Conservation (phyloP, 208 protist genomes). For the Trypanosoma mega region DNA sequence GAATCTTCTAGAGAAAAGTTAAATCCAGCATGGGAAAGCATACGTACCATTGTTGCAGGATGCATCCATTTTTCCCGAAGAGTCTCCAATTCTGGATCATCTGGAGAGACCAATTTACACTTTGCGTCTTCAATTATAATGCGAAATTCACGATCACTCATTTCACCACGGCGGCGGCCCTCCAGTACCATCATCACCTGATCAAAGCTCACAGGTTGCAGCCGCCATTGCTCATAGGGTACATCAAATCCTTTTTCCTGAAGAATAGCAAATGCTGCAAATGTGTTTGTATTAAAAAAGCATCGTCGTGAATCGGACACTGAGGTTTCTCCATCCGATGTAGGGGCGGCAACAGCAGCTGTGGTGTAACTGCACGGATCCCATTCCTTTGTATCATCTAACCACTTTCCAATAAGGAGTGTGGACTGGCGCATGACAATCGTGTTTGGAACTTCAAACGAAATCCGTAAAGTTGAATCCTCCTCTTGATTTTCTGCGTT, state of each 20-base stretch:
- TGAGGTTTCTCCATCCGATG: conserved; percentile 29
- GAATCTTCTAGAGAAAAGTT: conserved; percentile 83
- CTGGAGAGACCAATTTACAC: conserved; percentile 79
- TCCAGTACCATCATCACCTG: conserved; percentile 77
- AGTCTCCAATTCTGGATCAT: conserved; percentile 67
- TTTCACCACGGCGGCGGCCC: conserved; percentile 69
- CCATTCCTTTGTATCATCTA: conserved; percentile 60
- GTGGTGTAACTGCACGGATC: conserved; percentile 80
- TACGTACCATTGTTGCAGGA: conserved; percentile 77
- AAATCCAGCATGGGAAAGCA: conserved; percentile 80
- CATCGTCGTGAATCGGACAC: conserved; percentile 33
- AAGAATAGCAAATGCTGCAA: conserved; percentile 86
- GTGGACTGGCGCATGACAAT: conserved; percentile 82
- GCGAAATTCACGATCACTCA: conserved; percentile 84
- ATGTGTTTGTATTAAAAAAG: conserved; percentile 71
- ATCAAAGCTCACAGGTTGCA: conserved; percentile 70
- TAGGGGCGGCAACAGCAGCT: conserved; percentile 31
- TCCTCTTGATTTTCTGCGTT: conserved; percentile 50
- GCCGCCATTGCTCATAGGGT: conserved; percentile 83
- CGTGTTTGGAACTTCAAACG: conserved; percentile 78
- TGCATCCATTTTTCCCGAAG: conserved; percentile 68
- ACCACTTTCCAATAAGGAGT: conserved; percentile 87
- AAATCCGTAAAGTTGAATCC: conserved; percentile 75
- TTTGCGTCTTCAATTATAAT: conserved; percentile 75
- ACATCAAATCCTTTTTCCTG: conserved; percentile 90